Evolutionary conservation across 2,329 filamentous ascomycete species (phyloP).

Genomic region (Alternaria longipes): DNA sequence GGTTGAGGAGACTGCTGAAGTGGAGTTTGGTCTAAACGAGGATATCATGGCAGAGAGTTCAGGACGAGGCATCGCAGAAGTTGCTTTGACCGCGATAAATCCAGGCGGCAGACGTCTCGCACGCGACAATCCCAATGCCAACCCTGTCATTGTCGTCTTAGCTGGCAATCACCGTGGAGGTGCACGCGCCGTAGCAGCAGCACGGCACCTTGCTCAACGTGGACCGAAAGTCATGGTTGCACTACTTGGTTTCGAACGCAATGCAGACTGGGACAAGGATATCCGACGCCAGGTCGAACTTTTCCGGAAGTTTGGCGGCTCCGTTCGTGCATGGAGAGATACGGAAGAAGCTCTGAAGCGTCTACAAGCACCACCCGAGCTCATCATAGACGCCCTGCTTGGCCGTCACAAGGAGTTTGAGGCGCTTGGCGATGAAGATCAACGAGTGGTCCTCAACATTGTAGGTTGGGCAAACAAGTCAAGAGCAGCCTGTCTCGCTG

Average conservation of each 20-base stretch:
- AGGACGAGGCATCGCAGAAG: slow-evolving; percentile 86
- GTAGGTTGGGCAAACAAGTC: slow-evolving; percentile 94
- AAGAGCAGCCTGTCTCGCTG: slow-evolving; percentile 80
- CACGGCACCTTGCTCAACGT: slow-evolving; percentile 85
- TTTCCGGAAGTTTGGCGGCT: slow-evolving; percentile 83
- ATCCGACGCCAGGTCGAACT: slow-evolving; percentile 83
- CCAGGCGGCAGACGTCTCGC: slow-evolving; percentile 66
- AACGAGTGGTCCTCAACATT: slow-evolving; percentile 84
- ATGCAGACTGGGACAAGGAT: slow-evolving; percentile 80
- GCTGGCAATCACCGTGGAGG: slow-evolving; percentile 95
- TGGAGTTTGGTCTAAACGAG: slow-evolving; percentile 85
- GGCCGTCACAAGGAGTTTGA: slow-evolving; percentile 89
- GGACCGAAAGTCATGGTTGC: slow-evolving; percentile 83
- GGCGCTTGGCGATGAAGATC: slow-evolving; percentile 82
- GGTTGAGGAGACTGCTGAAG: slow-evolving; percentile 88
- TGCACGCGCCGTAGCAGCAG: slow-evolving; percentile 83
- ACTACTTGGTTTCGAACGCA: slow-evolving; percentile 83
- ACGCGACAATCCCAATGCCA: slow-evolving; percentile 56
- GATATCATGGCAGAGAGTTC: slow-evolving; percentile 93
- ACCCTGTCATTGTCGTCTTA: slow-evolving; percentile 75
- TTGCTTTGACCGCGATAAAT: slow-evolving; percentile 74
- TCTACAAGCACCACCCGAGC: slow-evolving; percentile 71
- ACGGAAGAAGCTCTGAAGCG: slow-evolving; percentile 63
- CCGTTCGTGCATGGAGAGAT: slow-evolving; percentile 70
- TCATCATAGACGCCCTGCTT: slow-evolving; percentile 89